A percentile compares a stretch with the other conserved stretches of the same genome.
Conservation (phyloP, 352 stramenopile genomes). For the Globisporangium cederbergense region DNA sequence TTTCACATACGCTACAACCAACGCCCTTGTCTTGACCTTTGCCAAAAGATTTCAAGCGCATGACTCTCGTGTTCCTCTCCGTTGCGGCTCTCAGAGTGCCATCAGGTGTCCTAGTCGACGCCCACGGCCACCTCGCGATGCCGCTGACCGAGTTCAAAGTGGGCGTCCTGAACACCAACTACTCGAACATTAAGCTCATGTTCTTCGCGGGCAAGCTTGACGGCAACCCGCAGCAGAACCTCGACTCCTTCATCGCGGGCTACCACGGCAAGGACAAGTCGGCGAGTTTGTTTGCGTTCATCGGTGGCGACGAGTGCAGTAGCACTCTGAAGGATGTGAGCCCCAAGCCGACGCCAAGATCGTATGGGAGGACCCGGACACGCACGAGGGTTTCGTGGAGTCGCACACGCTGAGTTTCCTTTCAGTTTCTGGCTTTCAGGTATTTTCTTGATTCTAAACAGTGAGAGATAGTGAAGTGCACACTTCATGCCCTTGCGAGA, state of each 20-base stretch:
- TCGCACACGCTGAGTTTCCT: not conserved
- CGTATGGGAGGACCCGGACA: not conserved
- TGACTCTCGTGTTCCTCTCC: not conserved
- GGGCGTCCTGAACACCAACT: conserved; percentile 21
- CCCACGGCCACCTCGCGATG: conserved; percentile 50
- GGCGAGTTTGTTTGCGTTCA: not conserved
- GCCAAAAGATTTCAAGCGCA: not conserved
- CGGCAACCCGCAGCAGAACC: conserved; percentile 47
- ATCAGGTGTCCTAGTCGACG: conserved; percentile 18
- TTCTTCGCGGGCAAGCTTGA: conserved; percentile 54
- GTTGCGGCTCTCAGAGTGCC: not conserved
- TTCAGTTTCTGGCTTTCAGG: too few relatives aligned
- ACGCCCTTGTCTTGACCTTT: too few relatives aligned
- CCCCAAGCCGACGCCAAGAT: not conserved
- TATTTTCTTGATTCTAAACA: too few relatives aligned
- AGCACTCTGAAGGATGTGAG: not conserved
- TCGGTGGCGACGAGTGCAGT: not conserved
- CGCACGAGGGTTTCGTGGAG: not conserved
- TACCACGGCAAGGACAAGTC: not conserved
- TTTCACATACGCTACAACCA: too few relatives aligned
- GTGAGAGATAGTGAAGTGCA: too few relatives aligned
- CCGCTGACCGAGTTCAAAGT: conserved; percentile 38
- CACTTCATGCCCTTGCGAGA: too few relatives aligned
- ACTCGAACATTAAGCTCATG: conserved; percentile 35
- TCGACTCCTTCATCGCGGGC: conserved; percentile 24